phyloP scores from a whole-genome alignment of 176 grass and related monocot species.

The Metroxylon sagu region DNA sequence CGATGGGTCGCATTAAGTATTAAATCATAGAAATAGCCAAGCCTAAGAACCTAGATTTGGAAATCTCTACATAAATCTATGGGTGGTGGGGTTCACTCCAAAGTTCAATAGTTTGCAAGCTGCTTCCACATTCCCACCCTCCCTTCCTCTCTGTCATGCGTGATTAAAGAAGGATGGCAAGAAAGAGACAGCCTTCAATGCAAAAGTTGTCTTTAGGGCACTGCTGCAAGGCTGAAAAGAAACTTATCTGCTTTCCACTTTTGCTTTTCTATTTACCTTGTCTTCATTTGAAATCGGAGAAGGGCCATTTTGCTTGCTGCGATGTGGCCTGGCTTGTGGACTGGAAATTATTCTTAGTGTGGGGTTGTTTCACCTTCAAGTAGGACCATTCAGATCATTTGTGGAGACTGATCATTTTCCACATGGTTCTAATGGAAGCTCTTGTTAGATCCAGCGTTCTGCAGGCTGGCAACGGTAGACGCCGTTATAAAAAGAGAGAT shows the following conservation, averaged over 20 bases:
- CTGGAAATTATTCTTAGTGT: no score
- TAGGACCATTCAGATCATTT: no score
- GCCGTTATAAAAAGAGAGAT: no score
- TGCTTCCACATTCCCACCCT: slow-evolving; percentile 44
- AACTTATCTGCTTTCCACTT: slow-evolving; percentile 32
- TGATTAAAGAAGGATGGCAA: slow-evolving; percentile 54
- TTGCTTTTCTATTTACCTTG: slow-evolving; percentile 24
- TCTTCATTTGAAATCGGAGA: not conserved
- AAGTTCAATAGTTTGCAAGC: not conserved
- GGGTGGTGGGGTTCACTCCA: not conserved
- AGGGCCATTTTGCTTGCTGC: no score
- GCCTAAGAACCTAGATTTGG: slow-evolving; percentile 1
- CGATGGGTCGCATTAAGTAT: not conserved
- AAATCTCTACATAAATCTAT: not conserved
- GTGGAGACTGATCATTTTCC: no score
- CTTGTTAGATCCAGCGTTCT: no score
- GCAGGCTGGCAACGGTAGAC: no score
- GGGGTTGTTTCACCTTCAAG: no score
- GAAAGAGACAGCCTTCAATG: slow-evolving; percentile 62
- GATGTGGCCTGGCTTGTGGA: no score
- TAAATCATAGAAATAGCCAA: not conserved
- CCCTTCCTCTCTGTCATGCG: slow-evolving; percentile 31
- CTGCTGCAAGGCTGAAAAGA: slow-evolving; percentile 27
- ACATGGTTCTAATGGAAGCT: no score
- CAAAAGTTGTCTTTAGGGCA: slow-evolving; percentile 40